These are phyloP conservation scores for Saccharomyces hybrid DNA, from an alignment of 1,139 yeast species.

Conservation along the genomic window DNA sequence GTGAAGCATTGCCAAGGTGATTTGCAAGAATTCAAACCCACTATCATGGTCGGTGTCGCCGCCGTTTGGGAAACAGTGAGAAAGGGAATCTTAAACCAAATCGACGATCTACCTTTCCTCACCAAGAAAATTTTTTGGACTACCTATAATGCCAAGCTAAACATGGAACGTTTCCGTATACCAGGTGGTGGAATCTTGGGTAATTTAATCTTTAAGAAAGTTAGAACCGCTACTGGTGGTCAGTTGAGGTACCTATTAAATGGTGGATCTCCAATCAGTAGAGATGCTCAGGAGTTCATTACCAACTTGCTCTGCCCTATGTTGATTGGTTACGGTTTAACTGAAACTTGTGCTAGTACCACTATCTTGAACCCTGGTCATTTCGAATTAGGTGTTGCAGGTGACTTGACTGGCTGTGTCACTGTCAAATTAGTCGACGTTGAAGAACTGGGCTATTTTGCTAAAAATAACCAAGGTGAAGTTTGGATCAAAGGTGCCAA, in stretches of 20 bases:
- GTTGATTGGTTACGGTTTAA: conserved; percentile 92
- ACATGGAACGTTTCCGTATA: conserved; percentile 53
- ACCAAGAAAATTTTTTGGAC: conserved; percentile 84
- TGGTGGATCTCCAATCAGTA: conserved; percentile 91
- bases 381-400: conserved; percentile 70
- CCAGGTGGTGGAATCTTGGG: conserved; percentile 67
- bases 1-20: conserved; percentile 85
- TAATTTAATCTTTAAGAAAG: conserved; percentile 72
- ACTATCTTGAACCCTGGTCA: conserved; percentile 57
- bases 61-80: conserved; percentile 97
- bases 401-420: conserved; percentile 77
- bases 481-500: conserved; percentile 69
- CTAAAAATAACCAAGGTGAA: conserved; percentile 91
- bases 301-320: conserved; percentile 73
- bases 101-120: conserved; percentile 56
- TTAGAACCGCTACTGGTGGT: conserved; percentile 95
- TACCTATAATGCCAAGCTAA: conserved; percentile 65
- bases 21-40: conserved; percentile 78
- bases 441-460: conserved; percentile 83
- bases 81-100: conserved; percentile 80
- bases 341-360: conserved; percentile 95
- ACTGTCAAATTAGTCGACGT: conserved; percentile 89
- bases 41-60: conserved; percentile 96
- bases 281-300: conserved; percentile 76
- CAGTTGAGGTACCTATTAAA: conserved; percentile 62